These are phyloP conservation scores for Hypoxylon perforatum DNA, from an alignment of 495 filamentous ascomycete species.

Conservation along the genomic window DNA sequence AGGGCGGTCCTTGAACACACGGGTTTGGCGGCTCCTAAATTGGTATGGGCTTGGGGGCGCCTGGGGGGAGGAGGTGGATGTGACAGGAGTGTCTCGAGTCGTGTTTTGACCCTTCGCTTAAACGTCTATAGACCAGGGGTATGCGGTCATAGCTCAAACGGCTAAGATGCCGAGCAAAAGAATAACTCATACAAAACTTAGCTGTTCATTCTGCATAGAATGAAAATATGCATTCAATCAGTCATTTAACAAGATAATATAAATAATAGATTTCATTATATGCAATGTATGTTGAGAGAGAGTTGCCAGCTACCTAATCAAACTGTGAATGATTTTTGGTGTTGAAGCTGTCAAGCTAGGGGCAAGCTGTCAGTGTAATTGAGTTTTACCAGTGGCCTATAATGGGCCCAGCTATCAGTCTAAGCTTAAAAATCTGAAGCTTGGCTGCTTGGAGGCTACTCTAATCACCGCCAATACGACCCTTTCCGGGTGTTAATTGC, in stretches of 20 bases:
- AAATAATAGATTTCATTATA: background rate
- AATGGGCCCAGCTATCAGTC: slow-evolving; percentile 28
- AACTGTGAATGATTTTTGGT: background rate
- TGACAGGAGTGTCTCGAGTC: slow-evolving; percentile 61
- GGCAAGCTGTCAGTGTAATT: background rate
- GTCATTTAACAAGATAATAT: too few relatives aligned
- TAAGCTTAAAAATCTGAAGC: slow-evolving; percentile 15
- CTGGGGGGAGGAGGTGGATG: slow-evolving; percentile 51
- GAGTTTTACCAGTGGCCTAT: slow-evolving; percentile 9
- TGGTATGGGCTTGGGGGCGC: slow-evolving; percentile 43
- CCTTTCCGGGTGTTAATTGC: slow-evolving; percentile 10
- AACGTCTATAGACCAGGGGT: slow-evolving; percentile 27
- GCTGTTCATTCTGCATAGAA: slow-evolving; percentile 9
- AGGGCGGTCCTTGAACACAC: slow-evolving; percentile 23
- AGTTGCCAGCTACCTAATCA: too few relatives aligned
- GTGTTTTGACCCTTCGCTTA: slow-evolving; percentile 55
- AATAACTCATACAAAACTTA: slow-evolving; percentile 11
- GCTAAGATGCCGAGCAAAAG: slow-evolving; percentile 15
- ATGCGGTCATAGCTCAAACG: slow-evolving; percentile 40
- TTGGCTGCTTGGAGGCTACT: background rate
- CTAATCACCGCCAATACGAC: background rate
- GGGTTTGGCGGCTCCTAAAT: slow-evolving; percentile 32
- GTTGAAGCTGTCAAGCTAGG: background rate
- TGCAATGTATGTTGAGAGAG: background rate
- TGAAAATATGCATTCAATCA: background rate